These are phyloP conservation scores for Lentinula guzmanii DNA, from an alignment of 768 basidiomycete genomes.

Conservation along the genomic window DNA sequence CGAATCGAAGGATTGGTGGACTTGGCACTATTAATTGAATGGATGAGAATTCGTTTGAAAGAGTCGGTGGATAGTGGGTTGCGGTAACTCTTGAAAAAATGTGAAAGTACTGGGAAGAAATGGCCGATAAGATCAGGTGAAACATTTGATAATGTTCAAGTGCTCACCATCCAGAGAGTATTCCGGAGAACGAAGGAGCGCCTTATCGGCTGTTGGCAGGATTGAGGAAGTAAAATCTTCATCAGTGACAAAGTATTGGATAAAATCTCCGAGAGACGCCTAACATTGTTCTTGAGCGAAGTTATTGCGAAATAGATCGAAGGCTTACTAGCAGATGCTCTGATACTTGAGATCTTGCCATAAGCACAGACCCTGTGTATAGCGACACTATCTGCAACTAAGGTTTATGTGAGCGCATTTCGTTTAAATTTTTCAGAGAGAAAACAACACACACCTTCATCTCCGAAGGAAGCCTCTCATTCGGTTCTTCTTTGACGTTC, in stretches of 20 bases:
- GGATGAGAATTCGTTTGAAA: conserved; percentile 51
- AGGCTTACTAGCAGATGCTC: conserved; percentile 48
- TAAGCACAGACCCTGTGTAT: conserved; percentile 57
- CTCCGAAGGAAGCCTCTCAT: conserved; percentile 36
- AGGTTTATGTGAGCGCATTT: neutral
- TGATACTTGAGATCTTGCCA: conserved; percentile 60
- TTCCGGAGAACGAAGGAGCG: conserved; percentile 79
- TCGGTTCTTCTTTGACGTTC: conserved; percentile 36
- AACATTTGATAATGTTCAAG: neutral
- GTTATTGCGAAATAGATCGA: conserved; percentile 1
- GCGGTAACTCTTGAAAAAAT: conserved; percentile 52
- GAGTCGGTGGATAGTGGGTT: conserved; percentile 39
- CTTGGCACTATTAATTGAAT: conserved; percentile 63
- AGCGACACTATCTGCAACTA: conserved; percentile 55
- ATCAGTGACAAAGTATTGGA: conserved; percentile 41
- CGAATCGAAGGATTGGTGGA: conserved; percentile 66
- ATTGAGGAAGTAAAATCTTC: conserved; percentile 49
- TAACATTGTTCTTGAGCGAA: conserved; percentile 16
- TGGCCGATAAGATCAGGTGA: neutral
- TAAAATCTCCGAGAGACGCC: conserved; percentile 58
- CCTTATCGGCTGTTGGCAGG: conserved; percentile 74
- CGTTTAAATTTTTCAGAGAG: neutral
- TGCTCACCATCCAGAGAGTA: conserved; percentile 37
- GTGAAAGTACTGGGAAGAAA: conserved; percentile 38
- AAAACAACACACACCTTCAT: conserved; percentile 32